Evolutionary conservation across 2,329 filamentous ascomycete species (phyloP).

Genomic region (Hymenoscyphus scutula): DNA sequence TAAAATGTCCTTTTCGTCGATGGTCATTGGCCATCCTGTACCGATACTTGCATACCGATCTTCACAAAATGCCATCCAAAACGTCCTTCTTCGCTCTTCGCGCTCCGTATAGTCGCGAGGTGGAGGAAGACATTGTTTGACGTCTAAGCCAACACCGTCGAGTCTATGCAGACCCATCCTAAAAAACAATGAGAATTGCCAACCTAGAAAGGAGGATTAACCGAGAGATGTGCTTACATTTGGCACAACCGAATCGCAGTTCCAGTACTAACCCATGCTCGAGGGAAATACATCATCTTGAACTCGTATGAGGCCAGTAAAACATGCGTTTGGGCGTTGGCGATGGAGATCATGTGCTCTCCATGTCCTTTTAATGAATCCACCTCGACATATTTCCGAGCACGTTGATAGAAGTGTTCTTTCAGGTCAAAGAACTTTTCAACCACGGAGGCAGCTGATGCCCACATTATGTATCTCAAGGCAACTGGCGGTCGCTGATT

Average conservation of each 20-base stretch:
- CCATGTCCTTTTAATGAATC: slow-evolving; percentile 93
- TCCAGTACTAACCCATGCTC: slow-evolving; percentile 92
- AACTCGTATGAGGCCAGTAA: slow-evolving; percentile 85
- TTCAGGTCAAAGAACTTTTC: slow-evolving; percentile 80
- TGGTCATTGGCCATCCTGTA: slow-evolving; percentile 93
- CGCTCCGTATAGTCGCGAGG: slow-evolving; percentile 91
- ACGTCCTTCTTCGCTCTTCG: slow-evolving; percentile 87
- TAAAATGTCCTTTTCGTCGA: slow-evolving; percentile 88
- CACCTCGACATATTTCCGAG: slow-evolving; percentile 84
- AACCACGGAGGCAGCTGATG: slow-evolving; percentile 78
- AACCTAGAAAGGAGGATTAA: slow-evolving; percentile 39
- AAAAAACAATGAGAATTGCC: slow-evolving; percentile 50
- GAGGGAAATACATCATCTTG: slow-evolving; percentile 95
- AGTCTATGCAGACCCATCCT: slow-evolving; percentile 92
- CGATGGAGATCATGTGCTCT: slow-evolving; percentile 80
- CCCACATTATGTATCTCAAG: slow-evolving; percentile 93
- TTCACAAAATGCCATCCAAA: slow-evolving; percentile 90
- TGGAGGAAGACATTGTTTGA: slow-evolving; percentile 86
- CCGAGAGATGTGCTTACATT: slow-evolving; percentile 56
- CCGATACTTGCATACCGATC: slow-evolving; percentile 94
- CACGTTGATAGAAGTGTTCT: slow-evolving; percentile 84
- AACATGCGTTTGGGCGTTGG: slow-evolving; percentile 81
- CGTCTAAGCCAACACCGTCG: slow-evolving; percentile 78
- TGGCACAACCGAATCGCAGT: slow-evolving; percentile 75
- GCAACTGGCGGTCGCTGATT: slow-evolving; percentile 82